A percentile compares a stretch with the other conserved stretches of the same genome.
Conservation (phyloP, 2,329 filamentous ascomycete species). For the Sporothrix pallida region DNA sequence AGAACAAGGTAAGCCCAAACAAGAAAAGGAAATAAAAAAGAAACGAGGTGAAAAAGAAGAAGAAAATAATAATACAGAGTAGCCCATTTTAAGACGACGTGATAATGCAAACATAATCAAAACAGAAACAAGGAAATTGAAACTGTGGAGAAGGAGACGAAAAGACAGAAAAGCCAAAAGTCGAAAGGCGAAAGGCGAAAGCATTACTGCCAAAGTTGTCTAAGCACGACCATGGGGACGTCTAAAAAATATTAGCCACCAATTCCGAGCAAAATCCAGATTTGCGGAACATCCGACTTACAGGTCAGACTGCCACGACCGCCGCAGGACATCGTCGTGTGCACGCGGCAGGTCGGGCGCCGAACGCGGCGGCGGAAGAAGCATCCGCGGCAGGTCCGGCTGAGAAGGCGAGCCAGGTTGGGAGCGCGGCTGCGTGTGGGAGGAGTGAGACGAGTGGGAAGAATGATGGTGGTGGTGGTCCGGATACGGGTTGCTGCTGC, state of each 20-base stretch:
- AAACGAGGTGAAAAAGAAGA: neutral
- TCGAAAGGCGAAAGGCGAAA: neutral
- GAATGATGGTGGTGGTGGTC: slow-evolving; percentile 21
- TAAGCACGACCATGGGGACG: slow-evolving; percentile 51
- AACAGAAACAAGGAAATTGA: slow-evolving; percentile 18
- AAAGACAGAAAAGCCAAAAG: neutral
- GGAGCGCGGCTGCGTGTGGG: slow-evolving; percentile 27
- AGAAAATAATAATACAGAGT: slow-evolving; percentile 11
- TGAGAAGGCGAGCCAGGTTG: slow-evolving; percentile 30
- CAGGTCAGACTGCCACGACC: slow-evolving; percentile 58
- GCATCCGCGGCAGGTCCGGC: slow-evolving; percentile 30
- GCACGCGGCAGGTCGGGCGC: slow-evolving; percentile 53
- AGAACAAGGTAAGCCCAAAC: neutral
- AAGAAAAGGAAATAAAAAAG: neutral
- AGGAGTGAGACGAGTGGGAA: neutral
- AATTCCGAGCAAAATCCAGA: neutral
- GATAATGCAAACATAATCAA: slow-evolving; percentile 28
- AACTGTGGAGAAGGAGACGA: neutral
- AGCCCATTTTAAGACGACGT: slow-evolving; percentile 13
- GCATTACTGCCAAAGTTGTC: neutral
- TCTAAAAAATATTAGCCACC: slow-evolving; percentile 46
- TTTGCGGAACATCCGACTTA: slow-evolving; percentile 44
- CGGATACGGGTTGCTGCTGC: slow-evolving; percentile 6
- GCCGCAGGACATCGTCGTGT: slow-evolving; percentile 55
- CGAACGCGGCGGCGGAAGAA: slow-evolving; percentile 36